Evolutionary conservation across 2,329 filamentous ascomycete species (phyloP).

Genomic region (Whalleya microplaca): DNA sequence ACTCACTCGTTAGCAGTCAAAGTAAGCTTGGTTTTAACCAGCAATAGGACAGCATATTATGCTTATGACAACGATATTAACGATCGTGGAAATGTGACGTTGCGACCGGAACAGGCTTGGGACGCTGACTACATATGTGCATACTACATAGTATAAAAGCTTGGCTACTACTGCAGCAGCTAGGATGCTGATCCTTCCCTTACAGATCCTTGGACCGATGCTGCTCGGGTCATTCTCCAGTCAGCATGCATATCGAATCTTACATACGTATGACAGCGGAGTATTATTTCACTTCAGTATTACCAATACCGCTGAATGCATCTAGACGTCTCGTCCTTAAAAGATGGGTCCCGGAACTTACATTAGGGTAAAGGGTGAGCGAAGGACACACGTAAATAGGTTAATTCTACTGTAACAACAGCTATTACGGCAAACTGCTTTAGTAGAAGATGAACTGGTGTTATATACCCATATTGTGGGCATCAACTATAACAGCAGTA

Average conservation of each 20-base stretch:
- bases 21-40: no score
- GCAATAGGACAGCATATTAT: no score
- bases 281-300: no score
- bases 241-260: background rate
- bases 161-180: slow-evolving; percentile 9
- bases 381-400: background rate
- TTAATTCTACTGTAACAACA: background rate
- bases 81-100: slow-evolving; percentile 8
- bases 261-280: background rate
- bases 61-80: background rate
- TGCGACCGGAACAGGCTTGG: slow-evolving; percentile 5
- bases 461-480: slow-evolving; percentile 17
- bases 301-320: background rate
- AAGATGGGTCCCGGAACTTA: background rate
- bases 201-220: background rate
- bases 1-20: no score
- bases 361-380: background rate
- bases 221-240: background rate
- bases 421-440: background rate
- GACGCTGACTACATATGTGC: background rate
- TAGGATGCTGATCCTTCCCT: slow-evolving; percentile 6
- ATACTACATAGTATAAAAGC: no score
- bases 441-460: slow-evolving; percentile 18
- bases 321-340: background rate
- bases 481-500: slow-evolving; percentile 15